Conservation (phyloP, 257 asterid species). For the Solanum paucissectum region DNA sequence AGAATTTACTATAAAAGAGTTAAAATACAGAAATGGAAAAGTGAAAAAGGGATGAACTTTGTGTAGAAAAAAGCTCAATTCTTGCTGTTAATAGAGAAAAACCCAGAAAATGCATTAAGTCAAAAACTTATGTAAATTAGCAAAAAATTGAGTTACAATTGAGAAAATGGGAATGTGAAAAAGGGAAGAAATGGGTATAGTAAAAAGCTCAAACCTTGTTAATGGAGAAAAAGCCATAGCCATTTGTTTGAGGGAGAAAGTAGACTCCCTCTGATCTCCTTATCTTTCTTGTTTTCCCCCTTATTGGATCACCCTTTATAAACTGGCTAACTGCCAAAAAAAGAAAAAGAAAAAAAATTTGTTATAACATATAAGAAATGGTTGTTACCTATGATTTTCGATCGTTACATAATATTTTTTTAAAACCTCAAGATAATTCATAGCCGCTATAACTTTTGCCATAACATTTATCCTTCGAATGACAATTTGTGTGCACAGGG, state of each 20-base stretch:
- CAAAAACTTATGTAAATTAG: neutral
- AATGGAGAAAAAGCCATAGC: constrained; percentile 40
- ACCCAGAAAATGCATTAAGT: neutral
- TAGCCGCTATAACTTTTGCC: too few species aligned
- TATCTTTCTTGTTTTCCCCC: neutral
- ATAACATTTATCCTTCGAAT: too few species aligned
- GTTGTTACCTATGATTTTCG: too few species aligned
- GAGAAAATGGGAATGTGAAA: neutral
- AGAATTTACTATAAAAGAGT: neutral
- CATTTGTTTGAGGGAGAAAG: neutral
- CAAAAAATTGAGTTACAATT: neutral
- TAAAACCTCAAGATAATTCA: too few species aligned
- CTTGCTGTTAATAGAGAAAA: constrained; percentile 28
- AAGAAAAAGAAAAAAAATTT: too few species aligned
- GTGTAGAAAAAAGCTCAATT: constrained; percentile 3
- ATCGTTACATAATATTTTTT: too few species aligned
- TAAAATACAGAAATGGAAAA: neutral
- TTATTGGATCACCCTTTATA: neutral
- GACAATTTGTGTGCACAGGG: too few species aligned
- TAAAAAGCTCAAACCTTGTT: constrained; percentile 18
- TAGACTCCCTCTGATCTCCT: neutral
- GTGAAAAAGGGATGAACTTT: neutral
- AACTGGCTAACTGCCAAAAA: neutral
- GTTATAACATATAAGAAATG: too few species aligned
- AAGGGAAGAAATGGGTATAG: neutral